Evolutionary conservation across 768 basidiomycete species (phyloP), one percentile per base, ranked within the genome.

Genomic region (Boletales sp.): DNA sequence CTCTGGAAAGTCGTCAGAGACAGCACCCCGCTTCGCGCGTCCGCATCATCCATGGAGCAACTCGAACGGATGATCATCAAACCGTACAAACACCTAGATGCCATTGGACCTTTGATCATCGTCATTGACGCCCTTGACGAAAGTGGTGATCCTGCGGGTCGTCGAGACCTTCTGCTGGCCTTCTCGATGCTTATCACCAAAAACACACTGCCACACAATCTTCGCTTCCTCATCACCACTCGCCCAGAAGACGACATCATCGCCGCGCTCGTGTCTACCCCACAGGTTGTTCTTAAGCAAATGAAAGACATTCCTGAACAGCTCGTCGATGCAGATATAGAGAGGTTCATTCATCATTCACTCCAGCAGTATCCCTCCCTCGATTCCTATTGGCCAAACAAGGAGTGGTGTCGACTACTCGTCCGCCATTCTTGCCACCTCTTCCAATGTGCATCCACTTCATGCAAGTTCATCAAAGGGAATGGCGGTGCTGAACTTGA

Each of bases 211-310:
- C 21, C 21, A 21, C 21, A 21, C 21, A 2, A 21, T 4, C 21
- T 21, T 21, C 43, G 55, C 8, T 44, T 64, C 31, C 30, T 63
- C 8, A 40, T 63, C 40, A 60, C 62, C 11, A 42, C 45, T 42
- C 54, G 59, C 2, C 59, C 56, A 6, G 59, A 63, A 13, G 41
- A 18, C 14, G 53, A 59, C 36, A 48, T 47, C 27, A 36, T 52
- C 4, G 7, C 4, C 12, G 13, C 6, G 12, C 36, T 50, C 8
- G n/a, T 30, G 2, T 4, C 35, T 12, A 10, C n/a, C 10, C 18
- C 48, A 3, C 31, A 29, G 2, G 8, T 45, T 2, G 18, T 37
- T 18, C 50, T 30, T 15, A 51, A 45, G 12, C 14, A 45, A 9
- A 34, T 55, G 11, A 15, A 43, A 1, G 38, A 48, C 1, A 17